A percentile compares a stretch with the other conserved stretches of the same genome.
These are phyloP conservation scores for Antitrichia curtipendula DNA, from an alignment of 225 moss, liverwort and hornwort species.

Conservation along the genomic window DNA sequence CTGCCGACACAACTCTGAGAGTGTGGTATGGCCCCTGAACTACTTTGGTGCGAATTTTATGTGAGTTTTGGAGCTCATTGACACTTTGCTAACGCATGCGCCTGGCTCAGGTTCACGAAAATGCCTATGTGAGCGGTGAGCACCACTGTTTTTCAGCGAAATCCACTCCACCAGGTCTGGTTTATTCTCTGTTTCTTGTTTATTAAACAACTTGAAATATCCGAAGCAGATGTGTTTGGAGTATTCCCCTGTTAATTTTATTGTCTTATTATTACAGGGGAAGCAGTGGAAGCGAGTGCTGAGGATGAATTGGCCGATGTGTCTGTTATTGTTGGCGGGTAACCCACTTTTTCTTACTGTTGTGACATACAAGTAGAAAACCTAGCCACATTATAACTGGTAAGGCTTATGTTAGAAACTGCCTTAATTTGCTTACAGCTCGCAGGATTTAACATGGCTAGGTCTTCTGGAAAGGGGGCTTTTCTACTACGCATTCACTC, in stretches of 20 bases:
- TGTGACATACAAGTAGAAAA: neutral
- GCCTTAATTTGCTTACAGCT: neutral
- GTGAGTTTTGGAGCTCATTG: neutral
- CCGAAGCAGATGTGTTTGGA: neutral
- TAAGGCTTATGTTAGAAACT: neutral
- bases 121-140: constrained; percentile 60
- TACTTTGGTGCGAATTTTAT: neutral
- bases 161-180: constrained; percentile 38
- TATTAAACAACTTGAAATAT: neutral
- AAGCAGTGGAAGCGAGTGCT: constrained; percentile 26
- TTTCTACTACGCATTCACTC: neutral
- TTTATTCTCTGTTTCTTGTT: neutral
- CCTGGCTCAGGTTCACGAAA: constrained; percentile 61
- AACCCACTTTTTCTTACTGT: neutral
- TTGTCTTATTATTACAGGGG: neutral
- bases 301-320: constrained; percentile 39
- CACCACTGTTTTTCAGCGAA: constrained; percentile 64
- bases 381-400: neutral
- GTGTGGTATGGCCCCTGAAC: constrained; percentile 52
- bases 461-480: neutral
- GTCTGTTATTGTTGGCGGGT: constrained; percentile 64
- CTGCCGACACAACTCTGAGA: constrained; percentile 77
- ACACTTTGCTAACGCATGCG: neutral
- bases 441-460: neutral
- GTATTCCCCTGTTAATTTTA: neutral